phyloP scores from a whole-genome alignment of 148 eudicot genomes.

The Cornus kousa region DNA sequence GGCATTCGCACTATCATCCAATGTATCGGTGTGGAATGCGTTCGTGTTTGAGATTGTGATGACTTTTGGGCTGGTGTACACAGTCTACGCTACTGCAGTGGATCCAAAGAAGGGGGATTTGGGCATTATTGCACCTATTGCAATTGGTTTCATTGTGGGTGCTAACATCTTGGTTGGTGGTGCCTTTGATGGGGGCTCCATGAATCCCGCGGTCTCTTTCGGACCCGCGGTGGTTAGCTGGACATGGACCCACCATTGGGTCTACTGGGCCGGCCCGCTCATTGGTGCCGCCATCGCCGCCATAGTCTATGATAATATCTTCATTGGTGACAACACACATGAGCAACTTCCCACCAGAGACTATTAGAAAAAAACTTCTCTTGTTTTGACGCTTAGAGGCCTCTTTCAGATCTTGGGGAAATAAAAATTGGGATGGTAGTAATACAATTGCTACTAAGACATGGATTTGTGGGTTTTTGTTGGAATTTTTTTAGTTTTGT shows the following conservation, averaged over 20 bases:
- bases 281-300: constrained; percentile 43
- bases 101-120: constrained; percentile 69
- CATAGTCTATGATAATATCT: constrained; percentile 31
- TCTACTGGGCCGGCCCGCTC: constrained; percentile 44
- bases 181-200: constrained; percentile 69
- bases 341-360: constrained; percentile 35
- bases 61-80: constrained; percentile 55
- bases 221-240: constrained; percentile 41
- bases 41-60: constrained; percentile 62
- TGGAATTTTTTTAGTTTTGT: too few relatives aligned
- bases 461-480: too few relatives aligned
- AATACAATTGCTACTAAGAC: too few relatives aligned
- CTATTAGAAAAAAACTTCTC: constrained; percentile 9
- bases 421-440: too few relatives aligned
- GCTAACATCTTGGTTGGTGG: constrained; percentile 73
- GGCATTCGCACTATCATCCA: constrained; percentile 50
- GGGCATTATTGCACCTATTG: constrained; percentile 56
- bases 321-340: constrained; percentile 24
- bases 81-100: constrained; percentile 38
- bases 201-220: constrained; percentile 56
- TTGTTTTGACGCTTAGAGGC: not conserved
- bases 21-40: constrained; percentile 49
- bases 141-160: constrained; percentile 64
- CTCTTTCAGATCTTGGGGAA: too few relatives aligned
- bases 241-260: constrained; percentile 64